Base-by-base conservation (phyloP, 2,329 filamentous ascomycete species). In the Hypoxylon sp. region DNA sequence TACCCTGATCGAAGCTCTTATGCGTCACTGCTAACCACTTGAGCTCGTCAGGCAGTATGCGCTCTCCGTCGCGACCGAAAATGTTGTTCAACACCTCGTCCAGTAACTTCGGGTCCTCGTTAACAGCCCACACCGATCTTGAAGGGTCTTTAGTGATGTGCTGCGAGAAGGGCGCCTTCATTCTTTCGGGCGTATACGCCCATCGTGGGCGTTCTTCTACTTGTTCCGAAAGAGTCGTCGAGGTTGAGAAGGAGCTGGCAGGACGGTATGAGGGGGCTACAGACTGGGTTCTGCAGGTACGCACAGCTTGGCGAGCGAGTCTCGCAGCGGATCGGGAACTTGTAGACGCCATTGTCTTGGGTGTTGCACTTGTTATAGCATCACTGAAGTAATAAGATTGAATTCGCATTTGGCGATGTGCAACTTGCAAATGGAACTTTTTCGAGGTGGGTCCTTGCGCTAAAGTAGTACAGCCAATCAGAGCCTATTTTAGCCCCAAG, bases 1-100 rank as follows among this genome's bases (percentile, higher is more conserved):
- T 87, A 57, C 94, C 96, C 78, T 98, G 94, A 79, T 99, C 95
- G 78, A 97, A 98, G 81, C 94, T 98, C 88, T 98, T 98, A 81
- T 98, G 96, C 72, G 96, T 99, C 62, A 99, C 89, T 31, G 94
- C 94, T 76, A 98, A 84, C 96, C 96, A 99, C 83, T 98, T 98
- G 69, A 96, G 86, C 82, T 99, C 95, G 14, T 98, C 94, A 1
- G 92, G 90, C 64, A 99, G 85, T 79, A 96, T 80, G 74, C 87
- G 88, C 73, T 92, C 88, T 63, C 92, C 93, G 50, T 87, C 89
- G 51, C 84, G 84, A 5, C 94, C 95, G 61, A 98, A 82, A 73
- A 98, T 87, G 58, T 85, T 85, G 72, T 87, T 85, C 80, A 98
- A 97, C 80, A 94, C 92, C 53, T 87, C 84, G 78, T 98, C 92